These are phyloP conservation scores for Solanum hybrid DNA, from an alignment of 305 asterid species.

Conservation along the genomic window DNA sequence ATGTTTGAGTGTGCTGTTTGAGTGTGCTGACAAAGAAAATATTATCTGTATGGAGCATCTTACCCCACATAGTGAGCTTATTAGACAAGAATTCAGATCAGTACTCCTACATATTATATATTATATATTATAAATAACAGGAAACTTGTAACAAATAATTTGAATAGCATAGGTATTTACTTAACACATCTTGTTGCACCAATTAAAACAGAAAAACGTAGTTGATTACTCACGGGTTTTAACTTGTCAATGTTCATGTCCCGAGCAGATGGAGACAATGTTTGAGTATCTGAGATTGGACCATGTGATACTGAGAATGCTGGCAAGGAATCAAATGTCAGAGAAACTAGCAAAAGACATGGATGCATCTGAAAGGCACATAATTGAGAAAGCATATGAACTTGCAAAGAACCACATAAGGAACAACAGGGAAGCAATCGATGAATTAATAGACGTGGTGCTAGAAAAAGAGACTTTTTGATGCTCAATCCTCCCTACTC, in stretches of 20 bases:
- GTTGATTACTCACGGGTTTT: neutral
- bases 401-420: slow-evolving; percentile 37
- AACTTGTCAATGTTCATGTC: neutral
- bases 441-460: slow-evolving; percentile 43
- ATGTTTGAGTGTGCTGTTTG: neutral
- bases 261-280: neutral
- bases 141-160: neutral
- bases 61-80: neutral
- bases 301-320: neutral
- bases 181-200: neutral
- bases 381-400: neutral
- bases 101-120: too few relatives aligned
- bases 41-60: neutral
- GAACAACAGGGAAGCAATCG: slow-evolving; percentile 50
- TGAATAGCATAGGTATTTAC: neutral
- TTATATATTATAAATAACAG: too few relatives aligned
- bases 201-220: neutral
- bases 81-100: neutral
- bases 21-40: neutral
- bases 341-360: neutral
- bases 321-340: neutral
- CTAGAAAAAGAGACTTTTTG: slow-evolving; percentile 38
- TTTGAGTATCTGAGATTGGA: neutral
- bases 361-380: neutral
- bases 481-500: neutral